Evolutionary conservation across 352 stramenopile genomes (phyloP).

Genomic region (Phytophthora sp.): DNA sequence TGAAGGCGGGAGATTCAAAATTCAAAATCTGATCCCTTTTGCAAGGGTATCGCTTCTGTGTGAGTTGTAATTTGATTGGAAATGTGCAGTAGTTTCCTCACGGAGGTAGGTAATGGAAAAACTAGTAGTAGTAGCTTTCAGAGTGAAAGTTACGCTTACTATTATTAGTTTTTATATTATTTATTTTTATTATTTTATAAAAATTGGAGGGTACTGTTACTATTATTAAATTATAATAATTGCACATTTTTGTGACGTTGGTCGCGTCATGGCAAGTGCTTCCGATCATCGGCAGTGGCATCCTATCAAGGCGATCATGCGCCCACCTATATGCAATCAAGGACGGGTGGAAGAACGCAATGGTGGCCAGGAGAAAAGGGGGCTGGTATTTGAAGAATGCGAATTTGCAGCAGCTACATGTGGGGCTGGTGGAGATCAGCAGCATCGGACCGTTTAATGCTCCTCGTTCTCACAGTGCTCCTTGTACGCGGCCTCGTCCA

Average conservation of each 20-base stretch:
- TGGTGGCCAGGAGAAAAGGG: conserved; percentile 3
- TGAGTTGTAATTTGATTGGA: too few relatives aligned
- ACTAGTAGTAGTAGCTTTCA: too few relatives aligned
- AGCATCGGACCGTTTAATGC: conserved; percentile 49
- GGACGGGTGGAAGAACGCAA: conserved; percentile 17
- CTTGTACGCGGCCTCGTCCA: conserved; percentile 88
- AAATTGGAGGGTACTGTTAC: too few relatives aligned
- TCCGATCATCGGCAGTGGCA: conserved; percentile 23
- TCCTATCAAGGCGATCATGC: conserved; percentile 24
- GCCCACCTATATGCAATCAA: conserved; percentile 20
- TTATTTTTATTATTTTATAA: too few relatives aligned
- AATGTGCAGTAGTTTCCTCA: neutral
- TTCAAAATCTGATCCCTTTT: neutral
- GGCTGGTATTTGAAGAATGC: conserved; percentile 26
- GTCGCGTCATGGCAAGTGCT: neutral
- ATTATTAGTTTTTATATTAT: too few relatives aligned
- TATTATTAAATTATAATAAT: too few relatives aligned
- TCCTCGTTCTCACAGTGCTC: conserved; percentile 87
- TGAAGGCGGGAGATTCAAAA: neutral
- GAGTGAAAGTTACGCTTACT: too few relatives aligned
- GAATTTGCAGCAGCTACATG: conserved; percentile 36
- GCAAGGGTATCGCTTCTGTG: too few relatives aligned
- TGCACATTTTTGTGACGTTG: neutral
- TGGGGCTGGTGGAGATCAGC: conserved; percentile 24
- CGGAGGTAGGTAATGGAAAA: too few relatives aligned